Evolutionary conservation across 805 yeast genomes (phyloP).

Genomic region (Sugiyamaella marilandica): DNA sequence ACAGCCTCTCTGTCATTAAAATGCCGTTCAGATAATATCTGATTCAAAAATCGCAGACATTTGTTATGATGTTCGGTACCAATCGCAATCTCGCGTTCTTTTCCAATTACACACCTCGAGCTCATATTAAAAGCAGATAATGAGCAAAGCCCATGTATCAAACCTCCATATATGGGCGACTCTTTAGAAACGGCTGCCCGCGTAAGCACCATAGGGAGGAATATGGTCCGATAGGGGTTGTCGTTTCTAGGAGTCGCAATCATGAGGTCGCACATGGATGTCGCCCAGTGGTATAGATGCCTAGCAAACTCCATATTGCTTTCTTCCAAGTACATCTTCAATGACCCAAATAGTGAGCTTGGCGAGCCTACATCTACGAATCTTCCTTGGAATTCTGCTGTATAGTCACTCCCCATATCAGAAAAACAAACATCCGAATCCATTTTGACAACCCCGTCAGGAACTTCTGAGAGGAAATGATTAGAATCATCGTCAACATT

Average conservation of each 20-base stretch:
- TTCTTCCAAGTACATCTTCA: background rate
- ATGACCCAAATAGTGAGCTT: background rate
- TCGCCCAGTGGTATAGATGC: background rate
- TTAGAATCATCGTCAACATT: too few species aligned
- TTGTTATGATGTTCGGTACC: slow-evolving; percentile 1
- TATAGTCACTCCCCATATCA: too few species aligned
- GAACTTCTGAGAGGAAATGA: too few species aligned
- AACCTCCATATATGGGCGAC: background rate
- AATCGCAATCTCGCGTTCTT: background rate
- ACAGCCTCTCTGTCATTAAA: background rate
- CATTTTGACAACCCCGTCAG: too few species aligned
- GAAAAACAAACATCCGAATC: too few species aligned
- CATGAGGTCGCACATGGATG: slow-evolving; percentile 1
- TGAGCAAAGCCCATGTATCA: background rate
- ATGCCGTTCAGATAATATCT: background rate
- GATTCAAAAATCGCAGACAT: background rate
- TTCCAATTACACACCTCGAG: background rate
- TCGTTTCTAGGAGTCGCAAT: slow-evolving; percentile 1
- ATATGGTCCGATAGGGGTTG: background rate
- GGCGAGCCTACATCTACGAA: background rate
- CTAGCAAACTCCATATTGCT: background rate
- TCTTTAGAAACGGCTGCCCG: background rate
- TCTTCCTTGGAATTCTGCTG: background rate
- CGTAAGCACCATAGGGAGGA: background rate
- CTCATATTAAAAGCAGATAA: slow-evolving; percentile 1